A percentile compares a stretch with the other conserved stretches of the same genome.
Evolutionary conservation across 176 grass and related monocot genomes (phyloP).

Genomic region (Carex littledalei): DNA sequence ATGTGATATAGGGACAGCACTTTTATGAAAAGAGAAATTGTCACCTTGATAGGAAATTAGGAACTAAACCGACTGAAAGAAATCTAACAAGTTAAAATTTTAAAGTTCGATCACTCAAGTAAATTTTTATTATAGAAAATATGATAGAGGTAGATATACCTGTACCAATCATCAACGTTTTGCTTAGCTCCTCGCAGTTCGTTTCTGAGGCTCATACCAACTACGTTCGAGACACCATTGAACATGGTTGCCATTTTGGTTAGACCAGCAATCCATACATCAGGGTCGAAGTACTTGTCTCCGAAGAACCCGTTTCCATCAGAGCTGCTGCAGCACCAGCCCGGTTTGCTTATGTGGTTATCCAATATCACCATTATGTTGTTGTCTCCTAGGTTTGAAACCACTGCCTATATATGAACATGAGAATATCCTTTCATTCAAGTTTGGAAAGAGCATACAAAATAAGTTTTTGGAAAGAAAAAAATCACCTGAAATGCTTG

Average conservation of each 20-base stretch:
- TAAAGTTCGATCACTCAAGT: background rate
- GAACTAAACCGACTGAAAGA: background rate
- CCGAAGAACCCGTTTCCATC: conserved; percentile 80
- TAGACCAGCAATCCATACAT: conserved; percentile 55
- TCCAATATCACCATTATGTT: conserved; percentile 74
- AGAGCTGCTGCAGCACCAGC: conserved; percentile 57
- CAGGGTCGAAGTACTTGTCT: conserved; percentile 49
- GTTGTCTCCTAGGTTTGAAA: conserved; percentile 42
- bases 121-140: background rate
- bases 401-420: conserved; percentile 33
- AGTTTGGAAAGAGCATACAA: background rate
- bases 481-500: conserved; percentile 38
- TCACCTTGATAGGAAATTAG: background rate
- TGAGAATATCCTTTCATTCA: background rate
- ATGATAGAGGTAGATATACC: conserved; percentile 18
- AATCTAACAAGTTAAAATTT: background rate
- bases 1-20: too few relatives aligned
- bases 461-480: background rate
- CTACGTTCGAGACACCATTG: conserved; percentile 42
- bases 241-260: conserved; percentile 51
- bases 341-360: conserved; percentile 66
- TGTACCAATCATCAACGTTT: conserved; percentile 60
- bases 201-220: conserved; percentile 76
- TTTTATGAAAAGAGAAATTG: background rate
- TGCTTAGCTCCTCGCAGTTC: conserved; percentile 70